Percentiles rank a stretch among this genome's conserved stretches.
phyloP scores from a whole-genome alignment of 805 yeast species.

The Yamadazyma ubonensis region DNA sequence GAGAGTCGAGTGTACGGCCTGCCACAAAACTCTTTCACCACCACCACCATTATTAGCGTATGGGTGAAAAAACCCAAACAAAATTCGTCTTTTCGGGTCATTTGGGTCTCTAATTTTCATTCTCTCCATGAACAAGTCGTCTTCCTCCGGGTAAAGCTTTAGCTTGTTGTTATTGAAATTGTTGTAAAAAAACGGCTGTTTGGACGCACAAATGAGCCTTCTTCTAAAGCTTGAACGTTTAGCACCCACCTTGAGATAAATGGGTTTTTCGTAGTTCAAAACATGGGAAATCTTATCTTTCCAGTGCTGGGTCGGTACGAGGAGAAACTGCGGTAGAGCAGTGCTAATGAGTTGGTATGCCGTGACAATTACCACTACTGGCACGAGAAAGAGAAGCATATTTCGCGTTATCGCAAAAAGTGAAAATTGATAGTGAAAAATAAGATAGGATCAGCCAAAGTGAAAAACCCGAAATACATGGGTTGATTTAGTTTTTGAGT shows the following conservation, averaged over 20 bases:
- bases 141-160: conserved; percentile 32
- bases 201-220: conserved; percentile 35
- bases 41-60: conserved; percentile 97
- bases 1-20: conserved; percentile 76
- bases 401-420: neutral
- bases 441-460: neutral
- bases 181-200: conserved; percentile 37
- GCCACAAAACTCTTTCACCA: conserved; percentile 96
- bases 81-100: conserved; percentile 39
- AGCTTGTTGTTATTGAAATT: conserved; percentile 38
- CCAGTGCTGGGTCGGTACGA: conserved; percentile 43
- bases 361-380: conserved; percentile 1
- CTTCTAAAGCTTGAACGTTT: conserved; percentile 42
- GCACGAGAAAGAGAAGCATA: neutral
- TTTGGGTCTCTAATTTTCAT: conserved; percentile 32
- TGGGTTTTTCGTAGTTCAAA: conserved; percentile 32
- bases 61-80: conserved; percentile 93
- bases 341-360: conserved; percentile 6
- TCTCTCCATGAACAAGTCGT: conserved; percentile 22
- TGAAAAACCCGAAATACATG: too few species aligned
- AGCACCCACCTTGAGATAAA: conserved; percentile 34
- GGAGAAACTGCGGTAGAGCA: conserved; percentile 33
- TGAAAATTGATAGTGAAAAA: neutral
- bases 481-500: too few species aligned
- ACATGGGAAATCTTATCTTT: conserved; percentile 31